Base-by-base conservation (phyloP, 208 protist species). In the Plasmodiophora brassicae region DNA sequence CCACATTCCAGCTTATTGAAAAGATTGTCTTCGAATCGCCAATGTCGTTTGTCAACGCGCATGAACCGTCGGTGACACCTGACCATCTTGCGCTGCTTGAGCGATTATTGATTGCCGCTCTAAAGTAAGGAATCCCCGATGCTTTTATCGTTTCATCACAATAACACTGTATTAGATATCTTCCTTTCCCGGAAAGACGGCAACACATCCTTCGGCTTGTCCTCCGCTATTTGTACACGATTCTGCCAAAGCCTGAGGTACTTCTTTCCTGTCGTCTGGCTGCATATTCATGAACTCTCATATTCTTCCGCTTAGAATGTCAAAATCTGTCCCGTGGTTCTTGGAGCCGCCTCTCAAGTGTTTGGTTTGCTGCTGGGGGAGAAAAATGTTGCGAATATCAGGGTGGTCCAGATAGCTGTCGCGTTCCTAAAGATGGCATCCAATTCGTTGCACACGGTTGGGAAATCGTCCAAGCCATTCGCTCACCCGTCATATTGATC, bases 1-100 rank as follows among this genome's bases (percentile, higher is more conserved):
- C 65, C n/a, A 38, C 65, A 36, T 78, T 78, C 20, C 65, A 78
- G 65, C 65, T 78, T n/a, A 78, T 78, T 5, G 65, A 78, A 38
- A 5, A 32, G n/a, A 5, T 78, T 14, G 32, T 78, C 5, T 78
- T 78, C n/a, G 65, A 78, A 78, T 38, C n/a, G 14, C 32, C 10
- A 5, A n/a, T 5, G n/a, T 78, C 65, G n/a, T 78, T 78, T 78
- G 5, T 78, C n/a, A 78, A 78, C 41, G 65, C 32, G 14, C 5
- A 8, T 38, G n/a, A 32, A 5, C 5, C 32, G 10, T 8, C 65
- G 10, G 5, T 78, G 32, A 14, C 5, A 14, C 65, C 65, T 5
- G 65, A 78, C n/a, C 65, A 78, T 8, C 65, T 78, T 5, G 65
- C n/a, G 32, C n/a, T 78, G 20, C 65, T 78, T 5, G 65, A 78